phyloP scores from a whole-genome alignment of 768 basidiomycete genomes.

The Naganishia antarctica region DNA sequence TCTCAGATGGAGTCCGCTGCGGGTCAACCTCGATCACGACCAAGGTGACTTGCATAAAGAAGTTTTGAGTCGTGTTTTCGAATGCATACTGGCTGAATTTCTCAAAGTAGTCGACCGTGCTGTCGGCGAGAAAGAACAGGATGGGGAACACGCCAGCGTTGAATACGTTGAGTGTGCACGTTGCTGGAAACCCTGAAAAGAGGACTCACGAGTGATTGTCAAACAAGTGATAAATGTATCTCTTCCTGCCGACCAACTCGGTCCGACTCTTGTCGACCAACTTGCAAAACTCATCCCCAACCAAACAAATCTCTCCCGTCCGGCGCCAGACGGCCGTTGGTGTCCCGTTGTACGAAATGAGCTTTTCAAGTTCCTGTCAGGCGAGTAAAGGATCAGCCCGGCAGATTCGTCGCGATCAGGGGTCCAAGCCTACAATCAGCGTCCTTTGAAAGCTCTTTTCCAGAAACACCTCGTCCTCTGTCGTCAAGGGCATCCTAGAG shows the following conservation, averaged over 20 bases:
- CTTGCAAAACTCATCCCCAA: slow-evolving; percentile 92
- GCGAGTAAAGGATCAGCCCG: neutral
- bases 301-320: slow-evolving; percentile 95
- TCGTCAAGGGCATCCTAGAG: slow-evolving; percentile 76
- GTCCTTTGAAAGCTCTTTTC: slow-evolving; percentile 94
- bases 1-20: neutral
- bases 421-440: slow-evolving; percentile 60
- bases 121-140: slow-evolving; percentile 22
- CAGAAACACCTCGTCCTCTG: slow-evolving; percentile 93
- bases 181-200: too few species aligned
- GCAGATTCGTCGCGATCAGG: neutral
- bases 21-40: slow-evolving; percentile 68
- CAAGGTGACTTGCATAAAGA: slow-evolving; percentile 85
- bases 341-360: slow-evolving; percentile 93
- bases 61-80: slow-evolving; percentile 91
- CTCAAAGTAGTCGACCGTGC: slow-evolving; percentile 59
- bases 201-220: slow-evolving; percentile 93
- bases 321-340: slow-evolving; percentile 97
- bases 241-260: slow-evolving; percentile 63
- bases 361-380: slow-evolving; percentile 85
- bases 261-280: slow-evolving; percentile 84
- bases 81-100: slow-evolving; percentile 95
- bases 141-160: neutral
- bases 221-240: slow-evolving; percentile 67
- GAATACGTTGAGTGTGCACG: neutral